phyloP scores from a whole-genome alignment of 2,329 filamentous ascomycete genomes.

The Lasiodiplodia theobromae region DNA sequence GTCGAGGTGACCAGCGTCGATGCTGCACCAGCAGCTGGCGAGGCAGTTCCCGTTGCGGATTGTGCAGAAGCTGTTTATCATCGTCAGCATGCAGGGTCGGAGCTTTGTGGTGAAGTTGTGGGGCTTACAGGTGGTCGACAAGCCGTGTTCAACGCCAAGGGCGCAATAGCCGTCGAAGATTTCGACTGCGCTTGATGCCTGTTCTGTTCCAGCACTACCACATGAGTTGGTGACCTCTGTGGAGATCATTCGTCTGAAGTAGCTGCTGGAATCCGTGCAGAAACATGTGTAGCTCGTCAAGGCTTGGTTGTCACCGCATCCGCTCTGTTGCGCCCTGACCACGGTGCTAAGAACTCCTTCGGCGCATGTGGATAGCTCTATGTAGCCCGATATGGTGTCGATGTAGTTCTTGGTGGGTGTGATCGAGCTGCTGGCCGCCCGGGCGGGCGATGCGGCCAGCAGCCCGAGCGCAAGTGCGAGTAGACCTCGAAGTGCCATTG shows the following conservation, averaged over 20 bases:
- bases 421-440: conserved; percentile 1
- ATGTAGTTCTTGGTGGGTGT: conserved; percentile 12
- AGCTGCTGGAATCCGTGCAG: neutral
- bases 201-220: neutral
- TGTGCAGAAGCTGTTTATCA: neutral
- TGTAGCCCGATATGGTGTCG: conserved; percentile 8
- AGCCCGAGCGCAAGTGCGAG: neutral
- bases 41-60: neutral
- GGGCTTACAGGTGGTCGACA: conserved; percentile 2
- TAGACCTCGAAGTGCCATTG: neutral
- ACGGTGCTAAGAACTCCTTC: conserved; percentile 9
- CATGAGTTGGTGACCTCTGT: neutral
- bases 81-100: neutral
- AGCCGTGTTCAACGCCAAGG: conserved; percentile 1
- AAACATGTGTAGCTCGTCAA: conserved; percentile 17
- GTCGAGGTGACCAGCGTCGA: neutral
- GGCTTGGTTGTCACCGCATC: neutral
- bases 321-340: conserved; percentile 6
- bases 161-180: conserved; percentile 13
- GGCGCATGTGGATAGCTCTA: conserved; percentile 2
- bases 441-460: neutral
- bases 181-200: neutral
- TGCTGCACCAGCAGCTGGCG: neutral
- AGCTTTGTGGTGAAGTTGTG: neutral
- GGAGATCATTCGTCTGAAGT: neutral